phyloP scores from a whole-genome alignment of 2,329 filamentous ascomycete species.

The Paracorniculantispora psalliotae region DNA sequence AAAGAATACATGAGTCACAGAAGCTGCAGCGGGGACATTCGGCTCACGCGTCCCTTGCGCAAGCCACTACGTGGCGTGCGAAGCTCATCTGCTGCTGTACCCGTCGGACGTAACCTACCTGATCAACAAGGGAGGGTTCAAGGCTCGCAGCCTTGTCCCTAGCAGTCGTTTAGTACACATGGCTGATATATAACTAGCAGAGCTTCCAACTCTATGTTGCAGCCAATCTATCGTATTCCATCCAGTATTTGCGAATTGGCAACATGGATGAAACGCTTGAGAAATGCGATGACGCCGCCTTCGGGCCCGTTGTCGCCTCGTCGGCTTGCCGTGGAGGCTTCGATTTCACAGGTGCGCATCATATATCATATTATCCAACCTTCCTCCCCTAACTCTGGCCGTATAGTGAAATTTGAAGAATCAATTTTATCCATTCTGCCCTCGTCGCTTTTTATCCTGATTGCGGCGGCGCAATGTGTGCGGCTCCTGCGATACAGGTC shows the following conservation, averaged over 20 bases:
- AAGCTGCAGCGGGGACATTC: too few relatives aligned
- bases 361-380: neutral
- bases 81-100: neutral
- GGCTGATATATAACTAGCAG: too few relatives aligned
- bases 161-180: too few relatives aligned
- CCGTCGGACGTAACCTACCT: neutral
- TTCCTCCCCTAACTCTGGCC: neutral
- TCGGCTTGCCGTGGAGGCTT: conserved; percentile 8
- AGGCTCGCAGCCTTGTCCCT: neutral
- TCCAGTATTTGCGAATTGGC: too few relatives aligned
- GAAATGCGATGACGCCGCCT: conserved; percentile 1
- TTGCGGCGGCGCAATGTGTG: neutral
- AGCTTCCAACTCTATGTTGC: too few relatives aligned
- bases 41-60: neutral
- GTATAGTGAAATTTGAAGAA: neutral
- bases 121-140: too few relatives aligned
- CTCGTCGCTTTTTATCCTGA: conserved; percentile 1
- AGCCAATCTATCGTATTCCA: too few relatives aligned
- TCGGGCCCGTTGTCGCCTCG: conserved; percentile 1
- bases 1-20: too few relatives aligned
- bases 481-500: neutral
- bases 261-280: neutral
- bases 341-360: conserved; percentile 10
- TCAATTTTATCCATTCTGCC: conserved; percentile 12
- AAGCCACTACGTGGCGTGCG: neutral